Evolutionary conservation across 75 land plant species (phyloP).

Genomic region (Sequoia sempervirens): DNA sequence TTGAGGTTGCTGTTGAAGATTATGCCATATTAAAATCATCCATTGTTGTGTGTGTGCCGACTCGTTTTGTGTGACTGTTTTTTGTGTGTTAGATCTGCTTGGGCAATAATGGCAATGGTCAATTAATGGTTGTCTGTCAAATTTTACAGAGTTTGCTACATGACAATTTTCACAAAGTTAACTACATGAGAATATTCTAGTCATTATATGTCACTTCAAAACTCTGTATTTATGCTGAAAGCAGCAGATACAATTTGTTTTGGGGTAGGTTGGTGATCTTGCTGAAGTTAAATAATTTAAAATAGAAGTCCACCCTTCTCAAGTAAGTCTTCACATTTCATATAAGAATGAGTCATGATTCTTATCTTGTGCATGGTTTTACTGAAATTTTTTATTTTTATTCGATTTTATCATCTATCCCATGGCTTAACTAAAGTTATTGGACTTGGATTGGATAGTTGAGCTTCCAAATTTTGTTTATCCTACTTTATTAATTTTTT

Average conservation of each 20-base stretch:
- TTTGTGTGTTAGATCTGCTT: background rate
- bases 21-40: background rate
- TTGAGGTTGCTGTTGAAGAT: background rate
- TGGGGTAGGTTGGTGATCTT: background rate
- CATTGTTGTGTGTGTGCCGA: background rate
- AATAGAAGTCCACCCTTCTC: background rate
- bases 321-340: constrained; percentile 1
- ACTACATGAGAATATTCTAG: background rate
- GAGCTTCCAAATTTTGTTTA: background rate
- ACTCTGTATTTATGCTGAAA: background rate
- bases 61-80: background rate
- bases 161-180: background rate
- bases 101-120: background rate
- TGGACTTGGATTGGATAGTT: background rate
- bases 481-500: background rate
- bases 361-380: background rate
- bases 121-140: background rate
- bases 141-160: background rate
- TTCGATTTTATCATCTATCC: background rate
- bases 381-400: background rate
- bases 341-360: background rate
- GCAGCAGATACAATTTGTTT: background rate
- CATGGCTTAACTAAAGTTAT: background rate
- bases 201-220: background rate
- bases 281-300: background rate